Conservation (phyloP, 2,329 filamentous ascomycete genomes). For the Pseudogymnoascus destructans region DNA sequence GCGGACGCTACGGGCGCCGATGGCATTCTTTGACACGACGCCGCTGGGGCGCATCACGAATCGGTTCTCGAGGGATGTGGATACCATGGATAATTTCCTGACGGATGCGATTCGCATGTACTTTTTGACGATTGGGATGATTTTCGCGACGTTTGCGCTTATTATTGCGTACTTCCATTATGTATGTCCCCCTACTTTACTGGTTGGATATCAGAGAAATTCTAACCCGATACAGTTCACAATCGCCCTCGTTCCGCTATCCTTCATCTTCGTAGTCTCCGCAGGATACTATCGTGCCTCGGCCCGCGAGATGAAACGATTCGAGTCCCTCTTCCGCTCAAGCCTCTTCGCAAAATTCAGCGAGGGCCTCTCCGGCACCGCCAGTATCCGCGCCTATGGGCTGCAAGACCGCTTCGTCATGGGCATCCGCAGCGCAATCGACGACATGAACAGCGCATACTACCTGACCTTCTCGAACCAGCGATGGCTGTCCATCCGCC, state of each 20-base stretch:
- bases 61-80: slow-evolving; percentile 87
- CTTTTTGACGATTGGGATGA: slow-evolving; percentile 70
- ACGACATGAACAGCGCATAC: slow-evolving; percentile 89
- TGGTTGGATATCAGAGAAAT: slow-evolving; percentile 13
- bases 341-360: slow-evolving; percentile 82
- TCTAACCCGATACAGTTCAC: slow-evolving; percentile 28
- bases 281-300: slow-evolving; percentile 82
- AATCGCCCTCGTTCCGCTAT: slow-evolving; percentile 54
- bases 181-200: slow-evolving; percentile 13
- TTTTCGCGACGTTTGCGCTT: slow-evolving; percentile 70
- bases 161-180: slow-evolving; percentile 95
- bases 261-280: slow-evolving; percentile 66
- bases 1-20: slow-evolving; percentile 58
- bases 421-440: slow-evolving; percentile 59
- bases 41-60: slow-evolving; percentile 92
- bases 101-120: slow-evolving; percentile 89
- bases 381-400: slow-evolving; percentile 83
- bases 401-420: slow-evolving; percentile 60
- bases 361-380: slow-evolving; percentile 71
- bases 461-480: slow-evolving; percentile 94
- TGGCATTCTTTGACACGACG: slow-evolving; percentile 95
- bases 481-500: slow-evolving; percentile 74
- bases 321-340: slow-evolving; percentile 80
- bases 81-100: slow-evolving; percentile 90
- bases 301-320: slow-evolving; percentile 86